Evolutionary conservation across 306 rosid genomes (phyloP).

Genomic region (Begonia masoniana): DNA sequence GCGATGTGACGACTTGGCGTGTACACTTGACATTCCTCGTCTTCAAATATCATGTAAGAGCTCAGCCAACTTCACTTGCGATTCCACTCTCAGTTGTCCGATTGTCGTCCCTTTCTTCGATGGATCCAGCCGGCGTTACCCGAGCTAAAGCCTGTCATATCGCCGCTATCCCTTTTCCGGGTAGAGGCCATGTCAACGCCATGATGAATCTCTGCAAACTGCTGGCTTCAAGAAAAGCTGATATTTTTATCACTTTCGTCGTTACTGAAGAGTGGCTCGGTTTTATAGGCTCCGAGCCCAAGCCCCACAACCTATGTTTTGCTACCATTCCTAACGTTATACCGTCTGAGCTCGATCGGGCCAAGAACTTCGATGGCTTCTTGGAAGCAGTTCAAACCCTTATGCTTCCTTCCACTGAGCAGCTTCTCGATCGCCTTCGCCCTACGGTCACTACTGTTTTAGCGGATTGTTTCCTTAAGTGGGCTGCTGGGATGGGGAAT

Average conservation of each 20-base stretch:
- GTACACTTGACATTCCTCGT: too few relatives aligned
- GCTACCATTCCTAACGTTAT: constrained; percentile 29
- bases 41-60: too few relatives aligned
- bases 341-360: constrained; percentile 24
- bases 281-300: constrained; percentile 18
- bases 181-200: constrained; percentile 39
- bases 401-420: constrained; percentile 26
- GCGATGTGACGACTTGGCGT: too few relatives aligned
- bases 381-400: constrained; percentile 27
- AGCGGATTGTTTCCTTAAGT: constrained; percentile 19
- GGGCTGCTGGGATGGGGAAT: constrained; percentile 20
- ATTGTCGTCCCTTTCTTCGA: neutral
- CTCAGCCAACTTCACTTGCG: too few relatives aligned
- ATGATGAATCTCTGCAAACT: constrained; percentile 49
- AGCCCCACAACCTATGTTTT: constrained; percentile 19
- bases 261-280: constrained; percentile 42
- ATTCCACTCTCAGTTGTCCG: too few relatives aligned
- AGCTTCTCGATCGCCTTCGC: constrained; percentile 19
- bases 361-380: constrained; percentile 27
- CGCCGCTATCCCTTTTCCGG: constrained; percentile 32
- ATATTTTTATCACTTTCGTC: constrained; percentile 27
- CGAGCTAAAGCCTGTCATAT: constrained; percentile 7
- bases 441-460: constrained; percentile 15
- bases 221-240: constrained; percentile 3
- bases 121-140: neutral